A percentile compares a stretch with the other conserved stretches of the same genome.
These are phyloP conservation scores for Sporopachydermia quercuum DNA, from an alignment of 805 yeast species.

Conservation along the genomic window DNA sequence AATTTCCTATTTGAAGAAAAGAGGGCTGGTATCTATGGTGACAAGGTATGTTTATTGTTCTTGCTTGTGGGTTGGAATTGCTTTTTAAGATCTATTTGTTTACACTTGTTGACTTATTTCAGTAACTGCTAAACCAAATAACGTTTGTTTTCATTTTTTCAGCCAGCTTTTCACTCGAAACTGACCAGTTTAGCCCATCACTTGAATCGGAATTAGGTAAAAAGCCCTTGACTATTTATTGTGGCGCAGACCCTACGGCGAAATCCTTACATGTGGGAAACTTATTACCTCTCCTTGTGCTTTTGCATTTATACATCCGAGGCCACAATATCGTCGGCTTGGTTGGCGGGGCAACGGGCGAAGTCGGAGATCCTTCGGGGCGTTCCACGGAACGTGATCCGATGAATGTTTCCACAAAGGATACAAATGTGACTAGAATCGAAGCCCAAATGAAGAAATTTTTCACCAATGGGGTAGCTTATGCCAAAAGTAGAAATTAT, in stretches of 20 bases:
- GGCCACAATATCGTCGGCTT: conserved; percentile 79
- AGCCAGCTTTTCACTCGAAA: too few relatives aligned
- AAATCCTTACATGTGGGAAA: conserved; percentile 82
- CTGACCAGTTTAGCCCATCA: not conserved
- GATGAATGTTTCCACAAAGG: conserved; percentile 37
- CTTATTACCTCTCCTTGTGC: conserved; percentile 69
- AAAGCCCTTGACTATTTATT: conserved; percentile 45
- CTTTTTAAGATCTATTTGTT: too few relatives aligned
- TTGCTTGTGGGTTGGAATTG: too few relatives aligned
- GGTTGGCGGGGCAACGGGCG: conserved; percentile 93
- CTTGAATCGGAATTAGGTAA: conserved; percentile 14
- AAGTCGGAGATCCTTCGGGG: conserved; percentile 95
- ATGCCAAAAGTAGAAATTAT: conserved; percentile 37
- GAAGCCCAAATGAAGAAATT: conserved; percentile 46
- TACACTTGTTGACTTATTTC: too few relatives aligned
- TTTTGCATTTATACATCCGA: conserved; percentile 67
- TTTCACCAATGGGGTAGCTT: conserved; percentile 43
- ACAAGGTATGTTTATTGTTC: conserved; percentile 2
- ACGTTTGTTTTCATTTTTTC: too few relatives aligned
- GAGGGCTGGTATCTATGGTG: conserved; percentile 1
- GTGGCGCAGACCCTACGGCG: conserved; percentile 97
- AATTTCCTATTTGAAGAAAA: not conserved
- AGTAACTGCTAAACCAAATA: too few relatives aligned
- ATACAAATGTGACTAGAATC: conserved; percentile 43
- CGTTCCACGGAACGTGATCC: conserved; percentile 57